Evolutionary conservation across 192 early-diverging fungal genomes (phyloP).

Genomic region (Phlyctochytrium planicorne): DNA sequence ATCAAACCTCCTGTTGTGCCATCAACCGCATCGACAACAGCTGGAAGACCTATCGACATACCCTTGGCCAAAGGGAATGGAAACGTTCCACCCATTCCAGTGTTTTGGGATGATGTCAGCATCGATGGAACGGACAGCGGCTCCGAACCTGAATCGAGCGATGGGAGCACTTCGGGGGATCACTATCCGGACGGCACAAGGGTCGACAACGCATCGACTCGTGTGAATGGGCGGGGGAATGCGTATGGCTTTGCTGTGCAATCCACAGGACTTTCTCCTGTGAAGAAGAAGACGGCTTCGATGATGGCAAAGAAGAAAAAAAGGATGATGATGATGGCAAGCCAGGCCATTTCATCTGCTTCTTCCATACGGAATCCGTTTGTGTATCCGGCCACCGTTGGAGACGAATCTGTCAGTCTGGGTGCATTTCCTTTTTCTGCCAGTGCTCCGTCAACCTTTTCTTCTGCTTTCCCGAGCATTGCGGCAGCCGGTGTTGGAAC

Average conservation of each 20-base stretch:
- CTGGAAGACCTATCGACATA: background rate
- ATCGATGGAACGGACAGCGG: background rate
- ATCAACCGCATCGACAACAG: background rate
- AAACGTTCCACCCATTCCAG: background rate
- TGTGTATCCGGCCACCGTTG: background rate
- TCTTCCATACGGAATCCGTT: too few species aligned
- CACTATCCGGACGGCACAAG: background rate
- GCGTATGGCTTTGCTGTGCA: background rate
- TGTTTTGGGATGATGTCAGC: background rate
- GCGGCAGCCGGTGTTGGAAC: background rate
- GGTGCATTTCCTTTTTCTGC: background rate
- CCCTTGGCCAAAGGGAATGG: background rate
- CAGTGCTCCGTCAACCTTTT: background rate
- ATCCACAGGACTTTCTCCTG: background rate
- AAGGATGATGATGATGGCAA: too few species aligned
- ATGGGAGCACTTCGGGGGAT: background rate
- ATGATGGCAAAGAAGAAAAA: background rate
- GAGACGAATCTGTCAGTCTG: background rate
- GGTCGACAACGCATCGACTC: background rate
- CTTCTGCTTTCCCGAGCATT: background rate
- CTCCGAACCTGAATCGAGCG: background rate
- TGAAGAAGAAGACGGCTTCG: conserved; percentile 1
- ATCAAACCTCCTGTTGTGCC: background rate
- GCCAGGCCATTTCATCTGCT: background rate
- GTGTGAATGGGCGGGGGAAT: background rate